These are phyloP conservation scores for Amauroascus verrucosus DNA, from an alignment of 2,329 filamentous ascomycete species.

Conservation along the genomic window DNA sequence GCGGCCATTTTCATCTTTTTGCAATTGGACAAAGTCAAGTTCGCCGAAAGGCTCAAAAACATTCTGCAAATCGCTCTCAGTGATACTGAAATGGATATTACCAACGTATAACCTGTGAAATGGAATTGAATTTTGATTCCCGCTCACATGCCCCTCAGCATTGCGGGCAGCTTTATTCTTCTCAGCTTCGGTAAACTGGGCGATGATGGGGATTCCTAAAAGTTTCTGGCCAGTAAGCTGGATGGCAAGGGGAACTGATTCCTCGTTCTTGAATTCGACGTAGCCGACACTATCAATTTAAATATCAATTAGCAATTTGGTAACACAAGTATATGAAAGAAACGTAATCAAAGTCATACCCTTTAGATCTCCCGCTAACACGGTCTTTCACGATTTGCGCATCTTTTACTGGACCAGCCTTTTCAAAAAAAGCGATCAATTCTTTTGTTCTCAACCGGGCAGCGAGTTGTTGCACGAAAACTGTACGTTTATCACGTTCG, in stretches of 20 bases:
- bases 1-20: constrained; percentile 85
- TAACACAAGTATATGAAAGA: background rate
- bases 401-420: constrained; percentile 87
- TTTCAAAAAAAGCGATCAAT: constrained; percentile 89
- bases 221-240: constrained; percentile 98
- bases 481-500: constrained; percentile 89
- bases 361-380: constrained; percentile 93
- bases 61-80: constrained; percentile 86
- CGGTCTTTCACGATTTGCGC: constrained; percentile 98
- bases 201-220: constrained; percentile 96
- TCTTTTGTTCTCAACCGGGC: constrained; percentile 86
- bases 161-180: constrained; percentile 95
- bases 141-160: constrained; percentile 60
- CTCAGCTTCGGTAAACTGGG: constrained; percentile 95
- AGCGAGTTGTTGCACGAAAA: constrained; percentile 97
- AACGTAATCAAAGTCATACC: constrained; percentile 48
- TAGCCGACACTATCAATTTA: constrained; percentile 71
- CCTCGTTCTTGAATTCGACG: constrained; percentile 96
- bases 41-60: constrained; percentile 97
- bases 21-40: constrained; percentile 92
- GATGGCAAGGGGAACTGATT: constrained; percentile 83
- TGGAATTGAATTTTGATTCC: constrained; percentile 70
- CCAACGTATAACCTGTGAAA: constrained; percentile 98
- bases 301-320: constrained; percentile 30
- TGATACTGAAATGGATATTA: constrained; percentile 99